Evolutionary conservation across 257 asterid species (phyloP).

Genomic region (Jaltomata sinuosa): DNA sequence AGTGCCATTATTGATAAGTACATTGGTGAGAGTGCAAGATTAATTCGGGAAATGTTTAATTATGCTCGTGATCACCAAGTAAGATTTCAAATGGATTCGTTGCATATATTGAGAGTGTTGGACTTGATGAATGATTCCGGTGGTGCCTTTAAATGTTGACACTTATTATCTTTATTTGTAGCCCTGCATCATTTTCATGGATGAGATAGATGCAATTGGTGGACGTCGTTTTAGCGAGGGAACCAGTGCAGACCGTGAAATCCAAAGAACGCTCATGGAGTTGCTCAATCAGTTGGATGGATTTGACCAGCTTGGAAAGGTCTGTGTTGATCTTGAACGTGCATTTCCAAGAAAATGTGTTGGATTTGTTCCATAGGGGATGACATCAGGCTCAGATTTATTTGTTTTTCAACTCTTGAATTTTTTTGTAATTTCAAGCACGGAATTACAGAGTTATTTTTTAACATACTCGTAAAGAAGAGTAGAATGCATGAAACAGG

Average conservation of each 20-base stretch:
- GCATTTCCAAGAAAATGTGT: neutral
- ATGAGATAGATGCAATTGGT: conserved; percentile 95
- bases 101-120: neutral
- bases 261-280: conserved; percentile 96
- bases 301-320: conserved; percentile 97
- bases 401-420: neutral
- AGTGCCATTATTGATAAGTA: conserved; percentile 94
- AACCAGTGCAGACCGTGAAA: conserved; percentile 98
- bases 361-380: neutral
- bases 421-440: neutral
- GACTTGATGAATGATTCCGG: neutral
- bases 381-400: neutral
- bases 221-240: conserved; percentile 98
- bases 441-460: neutral
- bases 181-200: conserved; percentile 99
- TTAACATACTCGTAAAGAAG: neutral
- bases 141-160: neutral
- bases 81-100: conserved; percentile 6
- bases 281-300: conserved; percentile 94
- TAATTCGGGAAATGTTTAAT: conserved; percentile 85
- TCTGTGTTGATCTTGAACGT: conserved; percentile 2
- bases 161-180: conserved; percentile 3
- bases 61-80: conserved; percentile 99
- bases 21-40: conserved; percentile 91
- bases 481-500: neutral